These are phyloP conservation scores for Auriscalpium orientale DNA, from an alignment of 768 basidiomycete species.

Conservation along the genomic window DNA sequence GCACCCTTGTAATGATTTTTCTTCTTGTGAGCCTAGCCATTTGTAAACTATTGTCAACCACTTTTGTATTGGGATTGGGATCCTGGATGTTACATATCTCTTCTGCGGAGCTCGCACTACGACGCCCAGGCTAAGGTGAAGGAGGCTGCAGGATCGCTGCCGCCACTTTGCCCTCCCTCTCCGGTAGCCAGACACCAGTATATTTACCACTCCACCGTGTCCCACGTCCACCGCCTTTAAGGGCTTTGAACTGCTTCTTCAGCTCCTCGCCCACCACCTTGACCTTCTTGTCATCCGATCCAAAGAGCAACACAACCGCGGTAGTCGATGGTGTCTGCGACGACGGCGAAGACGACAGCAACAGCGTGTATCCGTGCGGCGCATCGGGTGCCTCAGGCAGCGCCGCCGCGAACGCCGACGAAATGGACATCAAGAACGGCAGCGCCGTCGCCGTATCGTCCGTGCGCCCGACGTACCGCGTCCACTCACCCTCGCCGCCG, in stretches of 20 bases:
- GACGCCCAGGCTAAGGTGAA: neutral
- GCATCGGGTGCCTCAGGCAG: conserved; percentile 17
- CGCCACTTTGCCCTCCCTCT: conserved; percentile 33
- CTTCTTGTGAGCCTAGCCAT: too few relatives aligned
- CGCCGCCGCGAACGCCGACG: conserved; percentile 34
- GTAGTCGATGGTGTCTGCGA: conserved; percentile 41
- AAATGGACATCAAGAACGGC: conserved; percentile 51
- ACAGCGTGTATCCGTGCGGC: conserved; percentile 30
- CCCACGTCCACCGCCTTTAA: conserved; percentile 79
- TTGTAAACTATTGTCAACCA: neutral
- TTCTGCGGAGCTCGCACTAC: neutral
- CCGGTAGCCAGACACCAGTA: conserved; percentile 53
- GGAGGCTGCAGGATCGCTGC: neutral
- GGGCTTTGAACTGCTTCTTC: conserved; percentile 42
- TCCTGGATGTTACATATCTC: neutral
- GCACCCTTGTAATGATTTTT: too few relatives aligned
- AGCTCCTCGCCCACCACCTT: conserved; percentile 51
- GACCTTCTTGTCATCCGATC: conserved; percentile 51
- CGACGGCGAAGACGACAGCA: conserved; percentile 60
- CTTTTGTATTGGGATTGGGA: conserved; percentile 5
- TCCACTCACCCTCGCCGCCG: conserved; percentile 26
- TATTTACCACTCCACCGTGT: conserved; percentile 70
- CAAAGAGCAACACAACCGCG: conserved; percentile 52
- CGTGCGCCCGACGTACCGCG: conserved; percentile 46
- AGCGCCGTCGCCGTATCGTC: conserved; percentile 57